These are phyloP conservation scores for Penicillium mononematosum DNA, from an alignment of 495 filamentous ascomycete genomes.

Conservation along the genomic window DNA sequence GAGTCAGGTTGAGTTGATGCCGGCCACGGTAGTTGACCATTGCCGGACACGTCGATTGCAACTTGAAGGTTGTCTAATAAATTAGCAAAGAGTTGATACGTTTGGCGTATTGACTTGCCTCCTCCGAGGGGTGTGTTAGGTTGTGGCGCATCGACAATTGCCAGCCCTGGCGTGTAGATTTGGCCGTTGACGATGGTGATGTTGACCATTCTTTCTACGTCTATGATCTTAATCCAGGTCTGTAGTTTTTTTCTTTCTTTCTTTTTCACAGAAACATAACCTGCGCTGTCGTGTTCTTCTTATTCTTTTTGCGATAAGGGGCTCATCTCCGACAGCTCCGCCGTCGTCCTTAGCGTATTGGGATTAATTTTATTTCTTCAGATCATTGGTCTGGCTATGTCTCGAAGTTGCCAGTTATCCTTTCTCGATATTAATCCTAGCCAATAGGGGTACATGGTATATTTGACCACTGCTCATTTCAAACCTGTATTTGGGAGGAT, in stretches of 20 bases:
- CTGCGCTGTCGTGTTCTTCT: constrained; percentile 2
- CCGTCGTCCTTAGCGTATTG: constrained; percentile 17
- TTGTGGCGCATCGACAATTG: constrained; percentile 62
- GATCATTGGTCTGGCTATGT: constrained; percentile 2
- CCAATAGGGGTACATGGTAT: neutral
- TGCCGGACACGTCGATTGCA: constrained; percentile 63
- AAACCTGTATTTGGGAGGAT: neutral
- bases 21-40: constrained; percentile 60
- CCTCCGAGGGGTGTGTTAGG: constrained; percentile 66
- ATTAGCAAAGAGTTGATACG: neutral
- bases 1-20: constrained; percentile 43
- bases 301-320: constrained; percentile 14
- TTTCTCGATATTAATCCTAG: neutral
- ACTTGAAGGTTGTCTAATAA: constrained; percentile 58
- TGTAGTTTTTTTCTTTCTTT: neutral
- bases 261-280: neutral
- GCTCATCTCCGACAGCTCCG: constrained; percentile 27
- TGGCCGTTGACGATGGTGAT: constrained; percentile 59
- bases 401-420: too few relatives aligned
- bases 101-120: constrained; percentile 40
- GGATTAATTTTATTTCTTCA: constrained; percentile 17
- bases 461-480: neutral
- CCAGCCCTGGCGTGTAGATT: constrained; percentile 63
- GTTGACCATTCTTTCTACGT: constrained; percentile 19
- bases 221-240: neutral